Percentiles rank a stretch among this genome's conserved stretches.
Conservation (phyloP, 2,329 filamentous ascomycete species). For the Talaromyces pinophilus region DNA sequence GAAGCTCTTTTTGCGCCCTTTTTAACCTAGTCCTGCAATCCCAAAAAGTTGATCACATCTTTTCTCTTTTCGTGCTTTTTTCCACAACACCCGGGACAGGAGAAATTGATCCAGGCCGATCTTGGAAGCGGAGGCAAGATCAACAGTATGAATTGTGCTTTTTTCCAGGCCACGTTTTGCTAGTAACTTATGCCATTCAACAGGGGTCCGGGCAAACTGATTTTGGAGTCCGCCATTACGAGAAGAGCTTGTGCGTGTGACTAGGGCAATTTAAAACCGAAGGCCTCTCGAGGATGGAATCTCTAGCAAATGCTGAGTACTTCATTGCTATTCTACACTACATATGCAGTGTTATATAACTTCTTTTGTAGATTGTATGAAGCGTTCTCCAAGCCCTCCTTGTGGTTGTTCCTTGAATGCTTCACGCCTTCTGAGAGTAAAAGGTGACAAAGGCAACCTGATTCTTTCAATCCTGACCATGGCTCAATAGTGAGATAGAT, state of each 20-base stretch:
- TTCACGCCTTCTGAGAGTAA: not conserved
- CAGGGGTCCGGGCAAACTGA: not conserved
- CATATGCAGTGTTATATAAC: not conserved
- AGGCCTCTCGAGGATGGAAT: not conserved
- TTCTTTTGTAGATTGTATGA: not conserved
- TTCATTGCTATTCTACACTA: not conserved
- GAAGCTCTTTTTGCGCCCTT: not conserved
- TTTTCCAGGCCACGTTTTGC: not conserved
- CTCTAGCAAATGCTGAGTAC: not conserved
- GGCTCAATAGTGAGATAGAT: not conserved
- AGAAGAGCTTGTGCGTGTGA: not conserved
- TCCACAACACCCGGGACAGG: not conserved
- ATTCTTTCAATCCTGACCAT: not conserved
- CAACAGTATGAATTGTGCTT: not conserved
- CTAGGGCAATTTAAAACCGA: not conserved
- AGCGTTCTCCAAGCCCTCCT: not conserved
- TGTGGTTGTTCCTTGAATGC: not conserved
- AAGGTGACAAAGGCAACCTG: not conserved
- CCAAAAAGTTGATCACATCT: not conserved
- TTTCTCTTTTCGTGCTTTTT: not conserved
- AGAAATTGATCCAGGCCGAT: not conserved
- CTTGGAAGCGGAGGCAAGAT: not conserved
- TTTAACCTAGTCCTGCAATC: not conserved
- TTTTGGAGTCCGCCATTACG: not conserved
- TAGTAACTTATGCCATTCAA: not conserved